These are phyloP conservation scores for Trichophyton benhamiae DNA, from an alignment of 2,329 filamentous ascomycete species.

Conservation along the genomic window DNA sequence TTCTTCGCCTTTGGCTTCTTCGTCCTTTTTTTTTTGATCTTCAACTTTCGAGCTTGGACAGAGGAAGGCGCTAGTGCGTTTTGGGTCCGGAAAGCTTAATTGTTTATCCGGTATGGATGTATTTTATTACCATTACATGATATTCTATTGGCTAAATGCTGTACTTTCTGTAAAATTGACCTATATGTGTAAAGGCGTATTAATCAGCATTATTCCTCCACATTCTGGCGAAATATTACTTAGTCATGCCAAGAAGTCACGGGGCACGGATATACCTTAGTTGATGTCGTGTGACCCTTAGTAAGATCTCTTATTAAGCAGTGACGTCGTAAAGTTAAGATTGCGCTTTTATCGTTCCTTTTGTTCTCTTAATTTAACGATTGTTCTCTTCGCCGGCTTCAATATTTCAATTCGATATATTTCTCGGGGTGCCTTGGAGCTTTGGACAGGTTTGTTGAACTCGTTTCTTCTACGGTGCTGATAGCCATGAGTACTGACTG, in stretches of 20 bases:
- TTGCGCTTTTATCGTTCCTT: background rate
- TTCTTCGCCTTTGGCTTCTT: background rate
- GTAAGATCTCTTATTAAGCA: background rate
- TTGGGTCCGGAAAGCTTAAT: background rate
- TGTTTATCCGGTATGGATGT: background rate
- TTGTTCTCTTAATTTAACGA: background rate
- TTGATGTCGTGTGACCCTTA: background rate
- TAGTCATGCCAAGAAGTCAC: background rate
- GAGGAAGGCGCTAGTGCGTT: background rate
- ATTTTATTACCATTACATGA: background rate
- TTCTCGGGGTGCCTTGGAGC: background rate
- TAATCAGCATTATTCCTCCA: background rate
- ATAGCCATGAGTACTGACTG: background rate
- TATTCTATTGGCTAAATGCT: background rate
- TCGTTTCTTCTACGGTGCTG: background rate
- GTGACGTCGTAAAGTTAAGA: constrained; percentile 3
- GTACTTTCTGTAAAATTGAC: background rate
- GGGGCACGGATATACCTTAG: background rate
- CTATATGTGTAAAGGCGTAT: background rate
- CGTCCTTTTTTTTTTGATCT: background rate
- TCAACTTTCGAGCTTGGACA: background rate
- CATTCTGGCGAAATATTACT: background rate
- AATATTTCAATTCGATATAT: background rate
- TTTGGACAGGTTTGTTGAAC: background rate
- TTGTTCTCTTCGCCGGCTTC: background rate